These are phyloP conservation scores for Prunus salicina DNA, from an alignment of 306 rosid species.

Conservation along the genomic window DNA sequence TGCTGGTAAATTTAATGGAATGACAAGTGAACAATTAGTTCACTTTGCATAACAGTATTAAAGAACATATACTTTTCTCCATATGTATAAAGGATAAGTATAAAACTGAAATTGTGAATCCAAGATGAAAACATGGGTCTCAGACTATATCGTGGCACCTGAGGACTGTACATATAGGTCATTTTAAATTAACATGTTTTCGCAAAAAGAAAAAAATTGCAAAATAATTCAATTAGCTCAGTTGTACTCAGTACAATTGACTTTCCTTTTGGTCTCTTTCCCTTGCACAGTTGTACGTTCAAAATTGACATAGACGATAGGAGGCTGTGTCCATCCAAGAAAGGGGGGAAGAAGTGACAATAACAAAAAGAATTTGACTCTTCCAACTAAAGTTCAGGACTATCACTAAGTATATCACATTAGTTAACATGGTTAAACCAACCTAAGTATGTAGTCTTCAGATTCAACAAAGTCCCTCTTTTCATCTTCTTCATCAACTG, in stretches of 20 bases:
- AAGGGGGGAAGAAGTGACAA: neutral
- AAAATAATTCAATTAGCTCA: neutral
- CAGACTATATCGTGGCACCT: neutral
- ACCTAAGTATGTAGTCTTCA: slow-evolving; percentile 94
- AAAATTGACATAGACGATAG: neutral
- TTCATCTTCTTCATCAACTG: slow-evolving; percentile 85
- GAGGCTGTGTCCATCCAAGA: neutral
- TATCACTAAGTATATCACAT: neutral
- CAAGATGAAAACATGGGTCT: neutral
- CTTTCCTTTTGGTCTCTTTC: neutral
- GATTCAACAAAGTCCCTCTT: slow-evolving; percentile 79
- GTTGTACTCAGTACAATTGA: neutral
- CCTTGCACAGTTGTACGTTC: neutral
- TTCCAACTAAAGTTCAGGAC: neutral
- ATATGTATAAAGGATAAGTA: neutral
- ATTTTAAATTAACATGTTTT: neutral
- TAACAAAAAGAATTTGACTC: neutral
- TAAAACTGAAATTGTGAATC: neutral
- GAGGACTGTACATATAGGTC: neutral
- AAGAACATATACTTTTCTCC: neutral
- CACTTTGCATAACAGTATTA: slow-evolving; percentile 13
- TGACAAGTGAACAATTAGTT: slow-evolving; percentile 23
- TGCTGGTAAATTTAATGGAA: slow-evolving; percentile 49
- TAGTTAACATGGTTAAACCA: slow-evolving; percentile 39
- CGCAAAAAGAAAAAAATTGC: neutral